A percentile compares a stretch with the other conserved stretches of the same genome.
These are phyloP conservation scores for Paramecium sexaurelia DNA, from an alignment of 73 alveolate species.

Conservation along the genomic window DNA sequence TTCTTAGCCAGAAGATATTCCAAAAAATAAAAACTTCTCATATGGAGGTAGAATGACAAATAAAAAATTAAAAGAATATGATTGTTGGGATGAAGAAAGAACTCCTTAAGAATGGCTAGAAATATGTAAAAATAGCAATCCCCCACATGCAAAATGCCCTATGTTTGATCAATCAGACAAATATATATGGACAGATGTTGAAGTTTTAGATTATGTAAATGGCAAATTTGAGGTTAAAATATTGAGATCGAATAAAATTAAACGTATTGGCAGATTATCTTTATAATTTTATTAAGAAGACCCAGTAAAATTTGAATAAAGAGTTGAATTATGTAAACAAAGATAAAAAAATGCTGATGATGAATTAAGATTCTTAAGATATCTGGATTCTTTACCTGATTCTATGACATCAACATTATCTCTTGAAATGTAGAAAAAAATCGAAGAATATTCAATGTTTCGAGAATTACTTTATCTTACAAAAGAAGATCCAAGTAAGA, in stretches of 20 bases:
- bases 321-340: slow-evolving; percentile 65
- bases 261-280: slow-evolving; percentile 58
- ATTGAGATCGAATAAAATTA: neutral
- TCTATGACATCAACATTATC: neutral
- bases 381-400: neutral
- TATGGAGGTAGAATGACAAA: slow-evolving; percentile 63
- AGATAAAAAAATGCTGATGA: slow-evolving; percentile 69
- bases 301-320: slow-evolving; percentile 53
- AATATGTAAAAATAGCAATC: slow-evolving; percentile 8
- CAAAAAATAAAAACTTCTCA: slow-evolving; percentile 57
- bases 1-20: slow-evolving; percentile 44
- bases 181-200: slow-evolving; percentile 64
- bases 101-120: slow-evolving; percentile 60
- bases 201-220: slow-evolving; percentile 29
- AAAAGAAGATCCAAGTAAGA: slow-evolving; percentile 39
- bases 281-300: slow-evolving; percentile 59
- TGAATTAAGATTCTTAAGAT: slow-evolving; percentile 56
- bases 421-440: slow-evolving; percentile 19
- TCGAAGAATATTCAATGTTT: slow-evolving; percentile 19
- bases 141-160: slow-evolving; percentile 68
- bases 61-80: slow-evolving; percentile 61
- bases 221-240: slow-evolving; percentile 51
- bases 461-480: neutral
- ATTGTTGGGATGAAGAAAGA: slow-evolving; percentile 71
- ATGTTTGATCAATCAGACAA: slow-evolving; percentile 6